Evolutionary conservation across 768 basidiomycete genomes (phyloP).

Genomic region (Suillus subluteus): DNA sequence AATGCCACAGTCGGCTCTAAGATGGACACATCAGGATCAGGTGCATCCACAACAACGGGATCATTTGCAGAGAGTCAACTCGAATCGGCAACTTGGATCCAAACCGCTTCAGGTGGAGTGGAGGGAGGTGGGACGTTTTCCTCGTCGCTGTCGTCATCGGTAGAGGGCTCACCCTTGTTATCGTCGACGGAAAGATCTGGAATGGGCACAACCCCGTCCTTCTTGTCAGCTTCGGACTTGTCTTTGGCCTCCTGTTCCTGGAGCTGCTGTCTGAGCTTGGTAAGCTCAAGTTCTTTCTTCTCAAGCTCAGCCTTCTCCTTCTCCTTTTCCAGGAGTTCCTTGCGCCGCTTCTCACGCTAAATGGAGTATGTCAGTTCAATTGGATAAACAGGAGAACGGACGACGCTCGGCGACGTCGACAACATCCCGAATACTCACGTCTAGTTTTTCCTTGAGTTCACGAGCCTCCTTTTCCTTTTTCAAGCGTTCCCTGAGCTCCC

Average conservation of each 20-base stretch:
- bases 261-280: constrained; percentile 53
- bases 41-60: constrained; percentile 21
- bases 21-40: constrained; percentile 20
- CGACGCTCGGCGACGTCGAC: constrained; percentile 22
- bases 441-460: constrained; percentile 66
- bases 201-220: constrained; percentile 37
- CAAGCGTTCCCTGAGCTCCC: constrained; percentile 74
- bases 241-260: constrained; percentile 57
- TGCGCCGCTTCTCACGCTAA: constrained; percentile 49
- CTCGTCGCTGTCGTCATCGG: constrained; percentile 45
- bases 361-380: constrained; percentile 15
- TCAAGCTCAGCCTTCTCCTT: constrained; percentile 65
- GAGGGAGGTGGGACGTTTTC: constrained; percentile 42
- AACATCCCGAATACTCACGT: constrained; percentile 49
- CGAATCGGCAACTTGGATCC: constrained; percentile 33
- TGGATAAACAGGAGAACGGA: constrained; percentile 16
- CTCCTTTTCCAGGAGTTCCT: constrained; percentile 49
- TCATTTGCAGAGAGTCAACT: constrained; percentile 34
- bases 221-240: constrained; percentile 47
- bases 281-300: constrained; percentile 63
- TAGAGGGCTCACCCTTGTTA: constrained; percentile 35
- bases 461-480: constrained; percentile 74
- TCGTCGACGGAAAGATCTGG: constrained; percentile 20
- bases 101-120: constrained; percentile 30
- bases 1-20: constrained; percentile 31